phyloP scores from a whole-genome alignment of 2,329 filamentous ascomycete genomes.

The Fusarium euwallaceae region DNA sequence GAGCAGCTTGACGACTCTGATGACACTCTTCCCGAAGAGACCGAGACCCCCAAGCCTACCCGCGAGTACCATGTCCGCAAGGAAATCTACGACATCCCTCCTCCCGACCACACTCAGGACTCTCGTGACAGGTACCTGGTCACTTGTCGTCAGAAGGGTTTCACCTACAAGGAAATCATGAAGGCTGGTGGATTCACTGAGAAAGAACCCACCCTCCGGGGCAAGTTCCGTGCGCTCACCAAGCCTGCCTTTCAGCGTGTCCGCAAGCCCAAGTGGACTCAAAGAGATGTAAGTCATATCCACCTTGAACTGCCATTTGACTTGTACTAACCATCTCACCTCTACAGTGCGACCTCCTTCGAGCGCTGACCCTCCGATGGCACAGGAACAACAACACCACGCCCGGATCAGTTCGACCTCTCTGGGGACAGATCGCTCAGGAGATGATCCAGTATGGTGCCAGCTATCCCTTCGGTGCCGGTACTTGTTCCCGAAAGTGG shows the following conservation, averaged over 20 bases:
- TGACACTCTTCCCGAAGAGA: not conserved
- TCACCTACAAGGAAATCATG: not conserved
- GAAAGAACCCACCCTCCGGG: conserved; percentile 80
- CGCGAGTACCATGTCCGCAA: no score
- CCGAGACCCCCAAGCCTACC: not conserved
- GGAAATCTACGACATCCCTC: not conserved
- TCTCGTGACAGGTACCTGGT: not conserved
- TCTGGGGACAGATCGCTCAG: conserved; percentile 68
- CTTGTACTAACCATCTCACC: not conserved
- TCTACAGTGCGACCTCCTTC: not conserved
- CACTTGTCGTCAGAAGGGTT: not conserved
- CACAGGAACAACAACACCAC: not conserved
- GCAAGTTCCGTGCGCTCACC: conserved; percentile 74
- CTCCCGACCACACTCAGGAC: no score
- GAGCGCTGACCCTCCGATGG: conserved; percentile 1
- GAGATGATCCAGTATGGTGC: conserved; percentile 64
- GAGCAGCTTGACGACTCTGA: not conserved
- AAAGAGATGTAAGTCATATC: conserved; percentile 69
- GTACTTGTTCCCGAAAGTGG: conserved; percentile 71
- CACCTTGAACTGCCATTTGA: not conserved
- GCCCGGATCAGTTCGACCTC: conserved; percentile 41
- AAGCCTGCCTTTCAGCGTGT: conserved; percentile 73
- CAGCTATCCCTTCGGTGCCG: conserved; percentile 70
- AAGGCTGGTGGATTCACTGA: conserved; percentile 67
- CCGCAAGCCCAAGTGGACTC: conserved; percentile 74